A percentile compares a stretch with the other conserved stretches of the same genome.
phyloP scores from a whole-genome alignment of 1,139 yeast genomes.

The Taiozyma sp. region DNA sequence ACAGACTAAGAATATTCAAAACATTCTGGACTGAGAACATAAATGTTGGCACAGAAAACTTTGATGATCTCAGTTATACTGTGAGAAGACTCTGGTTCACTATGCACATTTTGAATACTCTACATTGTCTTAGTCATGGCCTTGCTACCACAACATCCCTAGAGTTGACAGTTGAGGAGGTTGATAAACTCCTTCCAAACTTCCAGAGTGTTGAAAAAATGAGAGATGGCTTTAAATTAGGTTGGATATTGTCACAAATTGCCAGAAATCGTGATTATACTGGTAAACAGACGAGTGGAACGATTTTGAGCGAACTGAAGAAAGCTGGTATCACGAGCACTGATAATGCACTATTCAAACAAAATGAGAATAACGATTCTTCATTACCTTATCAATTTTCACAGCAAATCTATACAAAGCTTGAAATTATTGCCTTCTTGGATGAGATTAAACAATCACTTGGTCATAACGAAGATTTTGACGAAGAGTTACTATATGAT shows the following conservation, averaged over 20 bases:
- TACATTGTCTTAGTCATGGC: slow-evolving; percentile 56
- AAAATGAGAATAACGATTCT: neutral
- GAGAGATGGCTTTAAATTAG: slow-evolving; percentile 22
- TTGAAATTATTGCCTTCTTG: slow-evolving; percentile 31
- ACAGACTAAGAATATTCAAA: slow-evolving; percentile 52
- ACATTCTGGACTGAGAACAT: slow-evolving; percentile 20
- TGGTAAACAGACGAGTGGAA: neutral
- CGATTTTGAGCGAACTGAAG: neutral
- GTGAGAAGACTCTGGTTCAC: slow-evolving; percentile 48
- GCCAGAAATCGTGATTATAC: slow-evolving; percentile 2
- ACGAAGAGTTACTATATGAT: slow-evolving; percentile 41
- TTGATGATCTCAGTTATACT: slow-evolving; percentile 37
- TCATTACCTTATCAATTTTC: neutral
- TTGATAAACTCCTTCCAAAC: slow-evolving; percentile 22
- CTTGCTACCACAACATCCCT: slow-evolving; percentile 38
- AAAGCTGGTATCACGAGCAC: neutral
- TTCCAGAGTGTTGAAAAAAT: slow-evolving; percentile 18
- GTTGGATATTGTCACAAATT: slow-evolving; percentile 18
- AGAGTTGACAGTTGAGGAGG: slow-evolving; percentile 12
- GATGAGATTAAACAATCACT: slow-evolving; percentile 22
- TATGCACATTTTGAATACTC: slow-evolving; percentile 47
- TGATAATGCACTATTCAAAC: neutral
- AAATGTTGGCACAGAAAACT: slow-evolving; percentile 16
- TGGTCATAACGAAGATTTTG: slow-evolving; percentile 12
- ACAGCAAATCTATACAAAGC: slow-evolving; percentile 24